Base-by-base conservation (phyloP, 192 early-diverging fungal genomes). In the Globomyces pollinis-pini region DNA sequence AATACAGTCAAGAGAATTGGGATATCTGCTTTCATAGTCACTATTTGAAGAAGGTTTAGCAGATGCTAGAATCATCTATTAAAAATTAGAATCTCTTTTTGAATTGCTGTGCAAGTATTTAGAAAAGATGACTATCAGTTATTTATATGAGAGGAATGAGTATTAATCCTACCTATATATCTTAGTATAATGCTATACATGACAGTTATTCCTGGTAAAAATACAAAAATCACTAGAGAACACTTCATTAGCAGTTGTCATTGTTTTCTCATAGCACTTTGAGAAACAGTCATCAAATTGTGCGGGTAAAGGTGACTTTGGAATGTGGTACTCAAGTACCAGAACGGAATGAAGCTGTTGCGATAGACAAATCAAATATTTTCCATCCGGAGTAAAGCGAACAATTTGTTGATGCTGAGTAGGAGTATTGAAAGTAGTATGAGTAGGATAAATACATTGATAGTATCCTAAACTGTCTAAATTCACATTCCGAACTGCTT, bases 221-320 rank as follows among this genome's bases (percentile, higher is more conserved):
- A 87, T 62, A 28, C 80, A 78, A 63, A 88, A 88, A 50, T 88
- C 85, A 49, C 73, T 77, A 47, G 71, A 78, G 18, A 87, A 66
- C 35, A 60, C 30, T 50, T 83, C 68, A 31, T 47, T 24, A 13
- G 66, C 78, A n/a, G 47, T 12, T 3, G 75, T 63, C 3, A 82
- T 41, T 3, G 42, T 43, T 30, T 44, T 51, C 38, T 84, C 67
- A 42, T 67, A 83, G 13, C 32, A 5, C 36, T 64, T 26, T 2
- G 39, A 12, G 41, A 81, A 79, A 28, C 74, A 57, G 23, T 62
- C 38, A n/a, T 44, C 28, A 38, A 83, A 76, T 29, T 26, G 6
- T 26, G 44, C n/a, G n/a, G n/a, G n/a, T n/a, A 26, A 26, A 7
- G 8, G 23, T 21, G 3, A 47, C 5, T 47, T n/a, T 26, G 44